Conservation (phyloP, 306 rosid species). For the Astragalus membranaceus region DNA sequence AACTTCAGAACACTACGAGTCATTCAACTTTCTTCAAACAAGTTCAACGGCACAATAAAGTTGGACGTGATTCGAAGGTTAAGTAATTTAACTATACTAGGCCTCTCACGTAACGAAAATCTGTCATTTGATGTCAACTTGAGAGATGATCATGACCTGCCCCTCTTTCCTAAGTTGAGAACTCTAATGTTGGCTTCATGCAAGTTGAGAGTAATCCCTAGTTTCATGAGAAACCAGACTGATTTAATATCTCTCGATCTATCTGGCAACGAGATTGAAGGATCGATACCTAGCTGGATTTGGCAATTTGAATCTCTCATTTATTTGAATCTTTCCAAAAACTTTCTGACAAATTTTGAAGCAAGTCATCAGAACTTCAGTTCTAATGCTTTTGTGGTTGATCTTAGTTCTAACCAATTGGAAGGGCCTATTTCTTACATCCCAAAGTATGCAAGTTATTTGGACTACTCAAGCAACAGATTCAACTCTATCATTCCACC, state of each 20-base stretch:
- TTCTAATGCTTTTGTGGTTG: background rate
- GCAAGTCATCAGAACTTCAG: background rate
- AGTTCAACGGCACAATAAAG: slow-evolving; percentile 30
- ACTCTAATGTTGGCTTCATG: slow-evolving; percentile 31
- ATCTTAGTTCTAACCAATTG: slow-evolving; percentile 7
- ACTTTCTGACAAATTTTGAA: background rate
- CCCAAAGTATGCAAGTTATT: background rate
- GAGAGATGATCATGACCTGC: background rate
- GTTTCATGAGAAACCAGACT: slow-evolving; percentile 31
- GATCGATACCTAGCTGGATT: slow-evolving; percentile 11
- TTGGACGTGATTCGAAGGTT: slow-evolving; percentile 10
- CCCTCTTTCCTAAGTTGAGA: background rate
- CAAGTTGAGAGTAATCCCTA: slow-evolving; percentile 17
- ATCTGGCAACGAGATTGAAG: slow-evolving; percentile 21
- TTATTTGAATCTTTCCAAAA: background rate
- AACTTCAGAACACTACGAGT: slow-evolving; percentile 1
- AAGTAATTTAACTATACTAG: slow-evolving; percentile 20
- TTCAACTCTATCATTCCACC: background rate
- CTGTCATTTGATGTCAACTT: background rate
- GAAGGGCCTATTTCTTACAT: background rate
- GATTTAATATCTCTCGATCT: slow-evolving; percentile 9
- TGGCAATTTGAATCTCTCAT: background rate
- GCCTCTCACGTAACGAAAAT: slow-evolving; percentile 35
- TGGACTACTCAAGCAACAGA: slow-evolving; percentile 20
- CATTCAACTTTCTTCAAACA: slow-evolving; percentile 41